Conservation (phyloP, 2,329 filamentous ascomycete species). For the Paracoccidioides brasiliensis region DNA sequence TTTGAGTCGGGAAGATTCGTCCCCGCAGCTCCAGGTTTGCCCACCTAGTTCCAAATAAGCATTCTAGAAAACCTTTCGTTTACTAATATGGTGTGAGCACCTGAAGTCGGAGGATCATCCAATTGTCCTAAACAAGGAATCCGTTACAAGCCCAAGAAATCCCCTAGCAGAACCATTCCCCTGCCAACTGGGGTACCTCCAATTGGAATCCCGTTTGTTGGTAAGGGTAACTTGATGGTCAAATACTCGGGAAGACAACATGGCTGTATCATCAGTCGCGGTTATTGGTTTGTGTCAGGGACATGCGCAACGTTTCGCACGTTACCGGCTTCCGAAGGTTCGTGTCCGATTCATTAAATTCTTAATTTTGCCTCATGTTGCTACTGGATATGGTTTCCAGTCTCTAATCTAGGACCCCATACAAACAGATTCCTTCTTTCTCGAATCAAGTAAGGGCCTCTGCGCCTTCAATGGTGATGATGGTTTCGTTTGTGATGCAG, state of each 20-base stretch:
- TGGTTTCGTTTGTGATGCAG: conserved; percentile 41
- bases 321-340: neutral
- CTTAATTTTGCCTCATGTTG: neutral
- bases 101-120: conserved; percentile 40
- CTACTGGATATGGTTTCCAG: neutral
- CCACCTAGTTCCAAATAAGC: neutral
- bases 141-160: conserved; percentile 49
- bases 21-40: conserved; percentile 36
- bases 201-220: conserved; percentile 37
- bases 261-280: conserved; percentile 55
- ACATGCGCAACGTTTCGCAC: conserved; percentile 45
- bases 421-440: conserved; percentile 32
- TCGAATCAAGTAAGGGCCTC: conserved; percentile 45
- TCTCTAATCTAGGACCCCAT: conserved; percentile 21
- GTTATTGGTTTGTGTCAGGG: conserved; percentile 54
- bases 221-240: conserved; percentile 49
- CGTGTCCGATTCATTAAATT: neutral
- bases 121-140: conserved; percentile 51
- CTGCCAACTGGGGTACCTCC: conserved; percentile 2
- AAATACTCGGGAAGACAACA: conserved; percentile 19
- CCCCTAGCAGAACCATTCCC: conserved; percentile 11
- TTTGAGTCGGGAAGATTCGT: conserved; percentile 50
- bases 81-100: neutral
- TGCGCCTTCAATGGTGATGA: conserved; percentile 42
- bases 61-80: neutral